Base-by-base conservation (phyloP, 1,284 basidiomycete genomes). In the Mycena citricolor region DNA sequence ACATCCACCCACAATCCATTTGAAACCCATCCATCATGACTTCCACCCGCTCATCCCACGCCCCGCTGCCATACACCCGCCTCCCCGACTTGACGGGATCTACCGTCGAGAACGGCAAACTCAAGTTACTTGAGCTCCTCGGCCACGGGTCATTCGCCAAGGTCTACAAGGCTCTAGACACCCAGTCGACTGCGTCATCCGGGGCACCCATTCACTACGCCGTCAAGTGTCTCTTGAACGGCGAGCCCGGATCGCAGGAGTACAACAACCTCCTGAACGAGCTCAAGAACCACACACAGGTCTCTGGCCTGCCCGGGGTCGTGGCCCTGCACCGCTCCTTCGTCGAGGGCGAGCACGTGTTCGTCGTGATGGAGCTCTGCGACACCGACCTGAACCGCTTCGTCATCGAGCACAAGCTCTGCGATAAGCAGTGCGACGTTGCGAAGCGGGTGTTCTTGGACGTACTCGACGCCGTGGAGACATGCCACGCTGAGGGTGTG, bases 381-480 rank as follows among this genome's bases (percentile, higher is more conserved):
- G 40, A 77, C 29, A 84, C 87, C 13, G 74, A 78, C 54, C 55
- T 79, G 14, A 74, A 72, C 47, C 57, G 63, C n/a, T 74, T 71
- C 14, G 76, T 80, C 38, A 71, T 63, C 28, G 65, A 71, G 40
- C 56, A 62, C 24, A 60, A 58, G 12, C 35, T 69, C 26, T 78
- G 70, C 52, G 74, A 79, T 52, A 59, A 62, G 13, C 72, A 85
- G 46, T n/a, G n/a, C n/a, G n/a, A n/a, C n/a, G 77, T 87, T 61
- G 30, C 8, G 14, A 81, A 74, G 57, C 61, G 62, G 23, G 74
- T 82, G 19, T 87, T 88, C 59, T 54, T 86, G 25, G 81, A 89
- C 61, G 80, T 94, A 47, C 69, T 92, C 47, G 86, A 90, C 49
- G 86, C 86, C 1, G 79, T 93, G 31, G 74, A 85, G 35, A 77